These are phyloP conservation scores for Catunica adiposa DNA, from an alignment of 2,329 filamentous ascomycete genomes.

Conservation along the genomic window DNA sequence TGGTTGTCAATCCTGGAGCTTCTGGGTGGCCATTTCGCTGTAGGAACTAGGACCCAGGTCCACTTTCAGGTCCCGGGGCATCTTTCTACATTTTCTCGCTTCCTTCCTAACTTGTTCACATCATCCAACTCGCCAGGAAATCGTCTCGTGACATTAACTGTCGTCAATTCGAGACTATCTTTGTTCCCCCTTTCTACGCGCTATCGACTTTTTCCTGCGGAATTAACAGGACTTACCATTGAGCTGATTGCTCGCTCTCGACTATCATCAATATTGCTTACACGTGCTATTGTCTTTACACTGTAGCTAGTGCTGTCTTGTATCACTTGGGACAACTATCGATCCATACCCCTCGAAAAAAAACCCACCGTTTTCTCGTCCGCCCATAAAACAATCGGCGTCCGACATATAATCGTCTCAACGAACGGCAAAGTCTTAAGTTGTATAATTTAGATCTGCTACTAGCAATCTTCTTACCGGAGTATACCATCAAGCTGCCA, in stretches of 20 bases:
- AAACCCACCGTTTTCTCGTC: neutral
- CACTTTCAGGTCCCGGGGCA: conserved; percentile 1
- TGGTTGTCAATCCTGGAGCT: neutral
- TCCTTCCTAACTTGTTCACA: conserved; percentile 1
- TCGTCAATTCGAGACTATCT: neutral
- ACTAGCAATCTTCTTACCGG: conserved; percentile 13
- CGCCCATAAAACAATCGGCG: neutral
- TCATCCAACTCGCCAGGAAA: neutral
- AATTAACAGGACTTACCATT: too few species aligned
- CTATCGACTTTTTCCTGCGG: neutral
- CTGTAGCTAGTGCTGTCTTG: neutral
- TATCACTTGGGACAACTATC: neutral
- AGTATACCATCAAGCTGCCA: conserved; percentile 92
- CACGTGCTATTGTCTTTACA: neutral
- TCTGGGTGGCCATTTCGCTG: neutral
- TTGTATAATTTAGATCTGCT: neutral
- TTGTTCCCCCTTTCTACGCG: conserved; percentile 2
- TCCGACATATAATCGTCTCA: conserved; percentile 1
- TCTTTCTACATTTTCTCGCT: conserved; percentile 3
- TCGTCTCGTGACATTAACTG: conserved; percentile 8
- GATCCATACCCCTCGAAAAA: neutral
- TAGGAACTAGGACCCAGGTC: neutral
- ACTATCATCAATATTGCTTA: conserved; percentile 2
- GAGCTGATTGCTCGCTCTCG: conserved; percentile 12
- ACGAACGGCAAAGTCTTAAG: neutral